Base-by-base conservation (phyloP, 2,329 filamentous ascomycete species). In the Fusarium vanettenii region DNA sequence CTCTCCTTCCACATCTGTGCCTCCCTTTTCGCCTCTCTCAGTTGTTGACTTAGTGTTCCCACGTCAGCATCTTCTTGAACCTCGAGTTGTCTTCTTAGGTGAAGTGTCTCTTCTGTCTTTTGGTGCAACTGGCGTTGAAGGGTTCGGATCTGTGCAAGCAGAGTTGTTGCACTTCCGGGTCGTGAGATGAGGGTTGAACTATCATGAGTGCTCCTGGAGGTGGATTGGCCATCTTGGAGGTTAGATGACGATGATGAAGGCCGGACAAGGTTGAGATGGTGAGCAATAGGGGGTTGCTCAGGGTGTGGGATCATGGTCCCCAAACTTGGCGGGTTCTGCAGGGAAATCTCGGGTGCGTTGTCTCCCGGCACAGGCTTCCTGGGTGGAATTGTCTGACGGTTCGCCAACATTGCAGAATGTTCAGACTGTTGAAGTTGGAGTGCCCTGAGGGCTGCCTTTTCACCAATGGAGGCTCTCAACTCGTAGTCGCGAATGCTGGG, bases 1-100 rank as follows among this genome's bases (percentile, higher is more conserved):
- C 89, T 83, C 35, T 84, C 84, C 71, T 84, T 87, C 91, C 90
- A 92, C 70, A 82, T 84, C 1, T 74, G 73, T 6, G 78, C 69
- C 27, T 83, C 81, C 14, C 76, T 75, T 35, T 77, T 81, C 2
- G 82, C 80, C 37, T 80, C 80, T 22, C 86, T 80, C 52, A 92
- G 76, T 72, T 89, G 84, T 72, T 89, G 86, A 63, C 85, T 85
- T 63, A 90, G 75, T 6, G 83, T 84, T 2, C 85, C 85, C 18
- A 87, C 77, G 50, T 87, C 86, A 48, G 84, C 78, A 41, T 84
- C 82, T 45, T 84, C 82, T 48, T 84, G 82, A 18, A 86, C 80
- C 59, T 87, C 86, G 3, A 91, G 76, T 64, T 87, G 85, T 8
- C 85, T 82, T 20, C 82, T 83, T 25, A 90, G 79, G 16, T 87